Percentiles rank a stretch among this genome's conserved stretches.
These are phyloP conservation scores for Claviceps fusiformis DNA, from an alignment of 2,329 filamentous ascomycete species.

Conservation along the genomic window DNA sequence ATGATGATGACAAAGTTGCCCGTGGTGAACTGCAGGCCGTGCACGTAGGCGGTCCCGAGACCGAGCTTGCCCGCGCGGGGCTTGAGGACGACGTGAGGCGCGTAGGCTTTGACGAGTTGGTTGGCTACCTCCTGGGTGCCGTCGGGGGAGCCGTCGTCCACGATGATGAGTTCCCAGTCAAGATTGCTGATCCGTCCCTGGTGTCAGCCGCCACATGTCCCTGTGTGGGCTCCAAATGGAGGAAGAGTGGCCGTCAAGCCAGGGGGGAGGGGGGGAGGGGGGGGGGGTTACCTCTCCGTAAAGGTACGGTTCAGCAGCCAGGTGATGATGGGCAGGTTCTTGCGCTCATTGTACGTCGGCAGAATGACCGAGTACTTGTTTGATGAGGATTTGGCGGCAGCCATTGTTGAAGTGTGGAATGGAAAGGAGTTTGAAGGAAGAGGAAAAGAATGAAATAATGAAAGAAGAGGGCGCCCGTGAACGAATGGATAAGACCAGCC, in stretches of 20 bases:
- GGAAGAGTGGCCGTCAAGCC: neutral
- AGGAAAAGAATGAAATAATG: neutral
- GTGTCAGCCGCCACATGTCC: neutral
- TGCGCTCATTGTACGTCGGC: constrained; percentile 96
- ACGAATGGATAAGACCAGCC: neutral
- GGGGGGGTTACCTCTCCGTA: constrained; percentile 56
- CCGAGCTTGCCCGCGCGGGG: constrained; percentile 88
- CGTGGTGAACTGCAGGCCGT: constrained; percentile 77
- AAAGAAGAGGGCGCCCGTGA: neutral
- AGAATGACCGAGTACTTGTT: constrained; percentile 95
- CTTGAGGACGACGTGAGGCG: constrained; percentile 68
- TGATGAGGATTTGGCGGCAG: constrained; percentile 26
- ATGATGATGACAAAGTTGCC: constrained; percentile 99
- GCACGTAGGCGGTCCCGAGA: constrained; percentile 92
- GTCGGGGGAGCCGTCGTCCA: constrained; percentile 96
- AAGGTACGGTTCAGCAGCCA: constrained; percentile 92
- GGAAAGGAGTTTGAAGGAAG: neutral
- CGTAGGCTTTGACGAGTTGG: constrained; percentile 80
- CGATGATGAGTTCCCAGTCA: constrained; percentile 94
- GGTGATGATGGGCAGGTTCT: constrained; percentile 88
- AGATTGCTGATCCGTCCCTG: constrained; percentile 48
- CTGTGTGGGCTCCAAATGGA: neutral
- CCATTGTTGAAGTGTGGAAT: constrained; percentile 25
- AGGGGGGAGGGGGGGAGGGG: neutral
- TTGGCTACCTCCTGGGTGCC: constrained; percentile 82